Evolutionary conservation across 805 yeast species (phyloP), one percentile per base, ranked within the genome.

Genomic region (Phaffomyces antillensis): DNA sequence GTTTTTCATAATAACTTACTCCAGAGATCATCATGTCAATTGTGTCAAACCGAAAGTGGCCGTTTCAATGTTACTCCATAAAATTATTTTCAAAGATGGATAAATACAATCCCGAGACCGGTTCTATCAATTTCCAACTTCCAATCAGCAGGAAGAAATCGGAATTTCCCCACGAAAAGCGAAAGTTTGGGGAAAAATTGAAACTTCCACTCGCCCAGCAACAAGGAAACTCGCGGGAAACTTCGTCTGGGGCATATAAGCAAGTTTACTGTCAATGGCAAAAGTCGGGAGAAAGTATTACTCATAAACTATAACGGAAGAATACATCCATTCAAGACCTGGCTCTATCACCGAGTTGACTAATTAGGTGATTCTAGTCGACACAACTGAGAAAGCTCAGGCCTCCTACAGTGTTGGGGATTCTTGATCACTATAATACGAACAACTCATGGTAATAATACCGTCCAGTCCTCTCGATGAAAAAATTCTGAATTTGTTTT

Each of bases 91-190:
- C 6, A 3, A 20, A 20, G 23, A 20, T 20, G 23, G 23, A 20
- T 20, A 20, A 20, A 10, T 11, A 2, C 30, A 28, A 28, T 11
- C 30, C 30, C 30, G 30, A 28, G 30, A 28, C 30, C 30, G 30
- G 30, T 28, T 28, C 13, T 28, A 6, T 9, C 30, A 13, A 10
- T 16, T 16, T 16, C 11, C 17, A 32, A 30, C 32, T 20, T 20
- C 23, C 23, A 20, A 20, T 30, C 33, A n/a, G 33, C 9, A 32
- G 35, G 35, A 32, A 32, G 12, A 32, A 32, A 16, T 16, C 35
- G 35, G 35, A 32, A 17, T 18, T 35, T 35, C 39, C 39, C 39
- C 39, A 36, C 39, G 39, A 36, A 36, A 36, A 24, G 9, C n/a
- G 5, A 28, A 28, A 11, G 13, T 7, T 28, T 28, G 4, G 30